Conservation (phyloP, 139 green algal species). For the Chlamydomonas applanata region DNA sequence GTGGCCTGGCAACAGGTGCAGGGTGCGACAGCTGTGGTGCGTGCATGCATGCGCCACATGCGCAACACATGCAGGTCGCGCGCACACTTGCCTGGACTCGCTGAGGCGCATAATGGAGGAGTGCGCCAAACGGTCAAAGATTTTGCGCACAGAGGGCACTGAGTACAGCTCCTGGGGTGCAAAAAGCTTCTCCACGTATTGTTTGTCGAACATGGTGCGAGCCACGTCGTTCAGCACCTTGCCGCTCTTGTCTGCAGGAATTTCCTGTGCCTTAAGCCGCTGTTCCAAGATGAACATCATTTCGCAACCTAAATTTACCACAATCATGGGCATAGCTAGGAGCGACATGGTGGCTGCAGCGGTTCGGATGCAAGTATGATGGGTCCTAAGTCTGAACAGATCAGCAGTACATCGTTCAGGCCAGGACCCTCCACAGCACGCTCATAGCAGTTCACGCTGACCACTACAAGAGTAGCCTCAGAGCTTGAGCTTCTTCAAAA, state of each 20-base stretch:
- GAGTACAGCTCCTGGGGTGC: constrained; percentile 59
- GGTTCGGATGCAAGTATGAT: no score
- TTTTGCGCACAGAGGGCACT: constrained; percentile 47
- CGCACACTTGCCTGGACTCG: constrained; percentile 40
- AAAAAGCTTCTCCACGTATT: constrained; percentile 63
- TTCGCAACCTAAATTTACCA: constrained; percentile 66
- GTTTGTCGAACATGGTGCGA: constrained; percentile 52
- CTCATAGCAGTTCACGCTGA: no score
- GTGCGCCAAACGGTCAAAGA: constrained; percentile 72
- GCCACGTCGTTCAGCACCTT: constrained; percentile 65
- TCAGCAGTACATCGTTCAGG: no score
- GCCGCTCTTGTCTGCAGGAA: constrained; percentile 54
- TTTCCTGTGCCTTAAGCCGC: constrained; percentile 67
- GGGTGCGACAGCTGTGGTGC: background rate
- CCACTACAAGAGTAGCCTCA: no score
- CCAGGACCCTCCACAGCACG: no score
- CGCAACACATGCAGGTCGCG: background rate
- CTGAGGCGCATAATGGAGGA: constrained; percentile 77
- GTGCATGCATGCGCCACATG: background rate
- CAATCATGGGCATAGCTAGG: constrained; percentile 61
- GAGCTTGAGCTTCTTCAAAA: no score
- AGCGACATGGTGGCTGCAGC: constrained; percentile 46
- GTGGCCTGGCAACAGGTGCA: background rate
- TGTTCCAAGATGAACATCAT: constrained; percentile 83
- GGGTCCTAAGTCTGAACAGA: no score